phyloP scores from a whole-genome alignment of 2,329 filamentous ascomycete genomes.

The Chaetomiaceae sp. region DNA sequence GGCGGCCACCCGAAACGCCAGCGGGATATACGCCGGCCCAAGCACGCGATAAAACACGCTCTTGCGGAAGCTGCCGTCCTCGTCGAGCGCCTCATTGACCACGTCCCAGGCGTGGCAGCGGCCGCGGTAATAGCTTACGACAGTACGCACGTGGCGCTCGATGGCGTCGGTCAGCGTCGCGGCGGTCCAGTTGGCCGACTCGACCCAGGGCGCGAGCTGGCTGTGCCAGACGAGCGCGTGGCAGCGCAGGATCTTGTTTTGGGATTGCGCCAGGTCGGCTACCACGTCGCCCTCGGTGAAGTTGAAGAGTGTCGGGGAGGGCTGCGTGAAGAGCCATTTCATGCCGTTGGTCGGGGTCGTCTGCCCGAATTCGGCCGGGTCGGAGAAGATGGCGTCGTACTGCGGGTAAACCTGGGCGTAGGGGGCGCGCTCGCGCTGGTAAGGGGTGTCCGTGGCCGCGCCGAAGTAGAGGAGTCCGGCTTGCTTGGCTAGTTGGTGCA shows the following conservation, averaged over 20 bases:
- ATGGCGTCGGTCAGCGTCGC: conserved; percentile 44
- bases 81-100: conserved; percentile 51
- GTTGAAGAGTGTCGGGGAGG: conserved; percentile 51
- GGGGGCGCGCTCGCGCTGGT: conserved; percentile 38
- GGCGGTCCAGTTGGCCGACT: conserved; percentile 42
- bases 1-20: no score
- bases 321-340: conserved; percentile 57
- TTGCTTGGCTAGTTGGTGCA: conserved; percentile 44
- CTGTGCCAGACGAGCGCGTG: conserved; percentile 46
- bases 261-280: conserved; percentile 36
- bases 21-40: no score
- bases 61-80: no score
- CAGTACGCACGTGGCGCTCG: conserved; percentile 46
- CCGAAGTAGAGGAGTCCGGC: conserved; percentile 55
- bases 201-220: conserved; percentile 47
- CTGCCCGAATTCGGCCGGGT: conserved; percentile 53
- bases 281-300: conserved; percentile 52
- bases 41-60: no score
- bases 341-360: conserved; percentile 56
- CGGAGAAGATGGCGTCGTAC: conserved; percentile 49
- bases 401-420: conserved; percentile 43
- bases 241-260: conserved; percentile 48
- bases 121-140: conserved; percentile 41
- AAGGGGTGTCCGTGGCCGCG: conserved; percentile 50
- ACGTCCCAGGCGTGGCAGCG: conserved; percentile 53